phyloP scores from a whole-genome alignment of 2,329 filamentous ascomycete genomes.

The Verticillium tricorpus region DNA sequence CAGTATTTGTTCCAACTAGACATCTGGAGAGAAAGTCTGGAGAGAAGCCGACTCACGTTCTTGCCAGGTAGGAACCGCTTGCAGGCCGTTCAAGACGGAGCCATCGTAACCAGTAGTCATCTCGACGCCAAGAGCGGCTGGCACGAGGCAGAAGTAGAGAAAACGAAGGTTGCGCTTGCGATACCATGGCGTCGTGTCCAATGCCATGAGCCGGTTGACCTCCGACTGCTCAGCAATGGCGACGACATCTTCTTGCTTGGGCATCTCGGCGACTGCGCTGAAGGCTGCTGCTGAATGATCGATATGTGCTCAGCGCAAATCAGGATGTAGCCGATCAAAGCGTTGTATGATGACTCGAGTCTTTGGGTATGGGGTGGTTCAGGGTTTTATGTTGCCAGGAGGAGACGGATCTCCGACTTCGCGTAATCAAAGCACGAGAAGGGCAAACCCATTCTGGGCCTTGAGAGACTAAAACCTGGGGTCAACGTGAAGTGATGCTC shows the following conservation, averaged over 20 bases:
- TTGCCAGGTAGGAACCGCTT: conserved; percentile 35
- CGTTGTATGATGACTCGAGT: too few relatives aligned
- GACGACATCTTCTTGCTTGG: conserved; percentile 8
- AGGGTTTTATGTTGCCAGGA: too few relatives aligned
- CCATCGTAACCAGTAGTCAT: conserved; percentile 44
- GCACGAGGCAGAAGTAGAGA: conserved; percentile 25
- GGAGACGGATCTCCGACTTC: too few relatives aligned
- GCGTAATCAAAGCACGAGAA: too few relatives aligned
- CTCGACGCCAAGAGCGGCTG: conserved; percentile 25
- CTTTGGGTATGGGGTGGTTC: too few relatives aligned
- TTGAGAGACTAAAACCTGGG: too few relatives aligned
- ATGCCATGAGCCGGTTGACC: conserved; percentile 7
- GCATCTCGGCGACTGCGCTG: background rate
- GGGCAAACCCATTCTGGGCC: too few relatives aligned
- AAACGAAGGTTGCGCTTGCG: conserved; percentile 15
- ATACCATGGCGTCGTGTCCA: conserved; percentile 15
- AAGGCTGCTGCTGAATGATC: conserved; percentile 5
- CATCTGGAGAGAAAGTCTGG: background rate
- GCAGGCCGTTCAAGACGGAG: conserved; percentile 44
- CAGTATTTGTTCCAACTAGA: too few relatives aligned
- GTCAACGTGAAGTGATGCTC: background rate
- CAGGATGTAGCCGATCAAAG: too few relatives aligned
- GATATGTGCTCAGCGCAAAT: too few relatives aligned
- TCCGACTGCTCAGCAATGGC: conserved; percentile 9
- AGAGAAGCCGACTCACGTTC: conserved; percentile 16